phyloP scores from a whole-genome alignment of 192 early-diverging fungal genomes.

The Coemansia aciculifera region DNA sequence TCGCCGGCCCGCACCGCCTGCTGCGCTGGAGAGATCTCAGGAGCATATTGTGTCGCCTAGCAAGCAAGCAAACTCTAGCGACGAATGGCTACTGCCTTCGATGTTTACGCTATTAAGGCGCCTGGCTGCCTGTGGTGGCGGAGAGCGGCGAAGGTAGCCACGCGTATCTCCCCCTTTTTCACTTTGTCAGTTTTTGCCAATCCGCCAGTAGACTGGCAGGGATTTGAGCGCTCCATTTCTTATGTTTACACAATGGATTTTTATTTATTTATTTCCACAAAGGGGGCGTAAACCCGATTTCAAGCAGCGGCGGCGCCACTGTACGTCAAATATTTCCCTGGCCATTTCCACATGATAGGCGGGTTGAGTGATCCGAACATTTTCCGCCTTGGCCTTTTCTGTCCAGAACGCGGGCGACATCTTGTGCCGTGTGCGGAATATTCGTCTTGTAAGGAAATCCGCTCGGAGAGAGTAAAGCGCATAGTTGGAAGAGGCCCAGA shows the following conservation, averaged over 20 bases:
- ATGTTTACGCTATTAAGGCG: conserved; percentile 28
- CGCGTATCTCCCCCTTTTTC: background rate
- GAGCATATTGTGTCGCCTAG: conserved; percentile 7
- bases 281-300: background rate
- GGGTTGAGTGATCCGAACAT: background rate
- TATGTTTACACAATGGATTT: background rate
- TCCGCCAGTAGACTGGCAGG: conserved; percentile 13
- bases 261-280: background rate
- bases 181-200: background rate
- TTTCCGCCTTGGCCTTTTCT: background rate
- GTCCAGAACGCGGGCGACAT: background rate
- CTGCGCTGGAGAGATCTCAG: conserved; percentile 1
- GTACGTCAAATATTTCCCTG: background rate
- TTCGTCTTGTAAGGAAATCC: background rate
- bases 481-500: background rate
- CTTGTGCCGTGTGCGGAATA: background rate
- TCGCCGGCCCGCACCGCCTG: conserved; percentile 19
- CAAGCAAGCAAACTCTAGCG: background rate
- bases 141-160: background rate
- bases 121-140: conserved; percentile 30
- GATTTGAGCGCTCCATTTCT: conserved; percentile 2
- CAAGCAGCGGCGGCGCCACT: background rate
- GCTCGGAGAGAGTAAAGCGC: background rate
- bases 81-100: conserved; percentile 23
- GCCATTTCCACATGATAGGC: background rate